phyloP scores from a whole-genome alignment of 768 basidiomycete genomes.

The Cubamyces sp. region DNA sequence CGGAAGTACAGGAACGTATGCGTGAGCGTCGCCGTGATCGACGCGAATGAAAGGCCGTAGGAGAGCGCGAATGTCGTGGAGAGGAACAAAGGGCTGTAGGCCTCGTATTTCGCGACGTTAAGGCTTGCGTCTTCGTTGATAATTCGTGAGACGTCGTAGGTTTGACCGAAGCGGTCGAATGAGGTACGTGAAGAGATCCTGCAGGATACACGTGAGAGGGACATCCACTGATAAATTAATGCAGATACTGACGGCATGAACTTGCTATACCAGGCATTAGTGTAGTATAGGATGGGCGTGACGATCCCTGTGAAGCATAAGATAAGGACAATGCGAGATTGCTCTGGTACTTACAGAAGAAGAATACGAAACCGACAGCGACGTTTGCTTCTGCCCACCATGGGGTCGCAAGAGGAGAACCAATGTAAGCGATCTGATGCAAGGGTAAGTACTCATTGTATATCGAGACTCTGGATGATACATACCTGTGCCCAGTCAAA shows the following conservation, averaged over 20 bases:
- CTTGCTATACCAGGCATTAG: constrained; percentile 41
- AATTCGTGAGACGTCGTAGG: constrained; percentile 47
- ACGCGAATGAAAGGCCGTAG: constrained; percentile 48
- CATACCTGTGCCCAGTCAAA: constrained; percentile 67
- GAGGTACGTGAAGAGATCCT: constrained; percentile 41
- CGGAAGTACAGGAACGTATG: constrained; percentile 52
- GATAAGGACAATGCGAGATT: neutral
- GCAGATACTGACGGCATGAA: constrained; percentile 39
- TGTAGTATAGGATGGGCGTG: constrained; percentile 44
- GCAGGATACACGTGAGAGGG: neutral
- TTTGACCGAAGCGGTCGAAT: constrained; percentile 46
- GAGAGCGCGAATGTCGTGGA: constrained; percentile 57
- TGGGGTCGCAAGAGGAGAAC: constrained; percentile 67
- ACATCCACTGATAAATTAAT: neutral
- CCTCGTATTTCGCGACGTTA: constrained; percentile 42
- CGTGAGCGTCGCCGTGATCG: constrained; percentile 48
- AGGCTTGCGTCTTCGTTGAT: constrained; percentile 41
- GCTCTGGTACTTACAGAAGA: constrained; percentile 41
- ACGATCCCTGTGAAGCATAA: constrained; percentile 38
- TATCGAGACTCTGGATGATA: neutral
- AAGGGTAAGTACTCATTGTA: neutral
- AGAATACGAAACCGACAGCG: constrained; percentile 47
- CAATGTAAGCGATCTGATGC: constrained; percentile 62
- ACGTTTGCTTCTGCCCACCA: constrained; percentile 83
- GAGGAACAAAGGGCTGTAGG: constrained; percentile 50